Base-by-base conservation (phyloP, 2,329 filamentous ascomycete species). In the Ceratocystis alfenasii region DNA sequence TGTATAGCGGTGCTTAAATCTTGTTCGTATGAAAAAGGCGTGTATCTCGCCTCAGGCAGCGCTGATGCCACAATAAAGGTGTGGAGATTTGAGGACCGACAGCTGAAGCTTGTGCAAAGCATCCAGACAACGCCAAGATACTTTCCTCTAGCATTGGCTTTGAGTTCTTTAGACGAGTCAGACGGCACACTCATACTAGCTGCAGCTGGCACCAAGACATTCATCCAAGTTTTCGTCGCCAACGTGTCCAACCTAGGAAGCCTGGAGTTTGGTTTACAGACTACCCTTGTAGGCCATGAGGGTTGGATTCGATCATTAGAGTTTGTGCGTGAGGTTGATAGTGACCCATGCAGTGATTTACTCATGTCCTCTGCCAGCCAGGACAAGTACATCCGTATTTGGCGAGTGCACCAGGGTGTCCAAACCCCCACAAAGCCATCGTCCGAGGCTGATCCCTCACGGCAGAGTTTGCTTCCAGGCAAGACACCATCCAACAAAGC, bases 321-420 rank as follows among this genome's bases (percentile, higher is more conserved):
- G 69, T 94, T 99, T 70, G 83, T 84, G 1, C 78, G 78, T 68
- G 81, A 75, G 15, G 73, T 77, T 1, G 76, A 77, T 25, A 20
- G 33, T 20, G 70, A 75, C 0, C 53, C 45, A 3, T 74, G 77
- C 0, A 83, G 83, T 64, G 92, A 96, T 73, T 74, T 95, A 3
- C 76, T 97, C 25, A 81, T 99, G 22, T 90, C 93, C 0, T 97
- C 93, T 10, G 92, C 92, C 25, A 97, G 93, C 73, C 94, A 99
- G 74, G 94, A 99, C 75, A 96, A 95, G 76, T 99, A 97, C 72
- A 87, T 97, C 67, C 88, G 94, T 50, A 82, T 99, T 45, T 99
- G 94, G 94, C 85, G 92, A 67, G 77, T 99, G 45, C 88, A 89
- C 69, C 79, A 83, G 68, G 90, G 89, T 44, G 81, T 82, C 67